Base-by-base conservation (phyloP, 768 basidiomycete genomes). In the Chalciporus piperatus region DNA sequence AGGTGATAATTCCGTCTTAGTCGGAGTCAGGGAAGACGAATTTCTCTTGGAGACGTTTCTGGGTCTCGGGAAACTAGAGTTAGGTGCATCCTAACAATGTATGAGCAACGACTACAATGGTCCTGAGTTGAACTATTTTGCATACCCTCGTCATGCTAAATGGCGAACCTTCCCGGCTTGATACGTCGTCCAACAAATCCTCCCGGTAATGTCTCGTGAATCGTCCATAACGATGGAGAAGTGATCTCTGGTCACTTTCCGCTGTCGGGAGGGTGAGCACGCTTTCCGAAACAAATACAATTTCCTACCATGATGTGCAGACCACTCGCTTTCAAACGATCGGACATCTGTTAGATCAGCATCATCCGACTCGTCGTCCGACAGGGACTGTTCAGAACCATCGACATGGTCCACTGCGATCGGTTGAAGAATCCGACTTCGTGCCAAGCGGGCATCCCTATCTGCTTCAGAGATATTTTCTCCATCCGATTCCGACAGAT, bases 341-440 rank as follows among this genome's bases (percentile, higher is more conserved):
- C 51, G 57, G 7, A 66, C 71, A 42, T 85, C 85, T 2, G 82
- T 86, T 44, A 87, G 62, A 60, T 85, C 86, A 20, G 81, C 83
- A 56, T 88, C 72, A 57, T 92, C 91, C 3, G 90, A 92, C 66
- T 92, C 90, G 56, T 91, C 89, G 45, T 82, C 85, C 9, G 80
- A 81, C 60, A 84, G 74, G 47, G 73, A 76, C 16, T 70, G 71
- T 43, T 84, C 72, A 17, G 76, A 79, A 7, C 79, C 77, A 22
- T 76, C 65, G 17, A 49, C 39, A 28, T 50, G 41, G 22, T 33
- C 23, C 41, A 47, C 40, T 16, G 42, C 28, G 17, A 63, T 55
- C 11, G 71, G 70, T 41, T 69, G 76, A 4, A 76, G 64, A 11
- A 80, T 74, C 20, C 85, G 82, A 7, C 79, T 80, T 65, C 69